A percentile compares a stretch with the other conserved stretches of the same genome.
phyloP scores from a whole-genome alignment of 768 basidiomycete genomes.

The Tylopilus subfusipes region DNA sequence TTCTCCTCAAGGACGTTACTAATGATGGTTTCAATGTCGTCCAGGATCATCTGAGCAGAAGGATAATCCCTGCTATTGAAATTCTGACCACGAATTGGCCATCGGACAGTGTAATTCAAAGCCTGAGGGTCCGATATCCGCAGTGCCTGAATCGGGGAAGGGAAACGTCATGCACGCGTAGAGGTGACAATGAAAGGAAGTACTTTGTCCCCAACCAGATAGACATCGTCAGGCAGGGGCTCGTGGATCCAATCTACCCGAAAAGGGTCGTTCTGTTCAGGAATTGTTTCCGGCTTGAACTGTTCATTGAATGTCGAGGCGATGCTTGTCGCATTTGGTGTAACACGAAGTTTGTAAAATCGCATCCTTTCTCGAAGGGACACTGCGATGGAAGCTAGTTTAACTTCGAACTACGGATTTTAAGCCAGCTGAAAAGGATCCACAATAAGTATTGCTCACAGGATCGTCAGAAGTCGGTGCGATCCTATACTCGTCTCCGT shows the following conservation, averaged over 20 bases:
- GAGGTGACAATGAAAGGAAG: constrained; percentile 1
- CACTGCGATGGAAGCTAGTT: constrained; percentile 65
- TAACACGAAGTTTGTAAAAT: constrained; percentile 79
- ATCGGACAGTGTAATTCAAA: constrained; percentile 69
- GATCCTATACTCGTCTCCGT: constrained; percentile 52
- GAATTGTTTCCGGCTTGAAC: constrained; percentile 82
- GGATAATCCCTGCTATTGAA: constrained; percentile 83
- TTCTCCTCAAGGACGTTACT: constrained; percentile 56
- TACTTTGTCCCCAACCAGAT: constrained; percentile 72
- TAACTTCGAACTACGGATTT: constrained; percentile 61
- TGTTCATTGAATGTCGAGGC: constrained; percentile 79
- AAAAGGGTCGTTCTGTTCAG: constrained; percentile 80
- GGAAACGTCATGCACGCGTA: constrained; percentile 4
- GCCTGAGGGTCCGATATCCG: constrained; percentile 63
- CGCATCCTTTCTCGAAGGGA: constrained; percentile 81
- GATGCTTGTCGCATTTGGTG: constrained; percentile 63
- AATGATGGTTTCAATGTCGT: constrained; percentile 75
- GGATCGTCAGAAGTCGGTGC: constrained; percentile 54
- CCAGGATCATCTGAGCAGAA: constrained; percentile 64
- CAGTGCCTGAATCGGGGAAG: constrained; percentile 52
- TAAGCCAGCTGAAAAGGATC: constrained; percentile 1
- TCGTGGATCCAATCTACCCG: constrained; percentile 79
- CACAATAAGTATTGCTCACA: constrained; percentile 36
- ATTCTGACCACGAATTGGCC: constrained; percentile 77
- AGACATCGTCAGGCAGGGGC: constrained; percentile 40